Evolutionary conservation across 768 basidiomycete genomes (phyloP), one percentile per base, ranked within the genome.

Genomic region (Suillus alpinus): DNA sequence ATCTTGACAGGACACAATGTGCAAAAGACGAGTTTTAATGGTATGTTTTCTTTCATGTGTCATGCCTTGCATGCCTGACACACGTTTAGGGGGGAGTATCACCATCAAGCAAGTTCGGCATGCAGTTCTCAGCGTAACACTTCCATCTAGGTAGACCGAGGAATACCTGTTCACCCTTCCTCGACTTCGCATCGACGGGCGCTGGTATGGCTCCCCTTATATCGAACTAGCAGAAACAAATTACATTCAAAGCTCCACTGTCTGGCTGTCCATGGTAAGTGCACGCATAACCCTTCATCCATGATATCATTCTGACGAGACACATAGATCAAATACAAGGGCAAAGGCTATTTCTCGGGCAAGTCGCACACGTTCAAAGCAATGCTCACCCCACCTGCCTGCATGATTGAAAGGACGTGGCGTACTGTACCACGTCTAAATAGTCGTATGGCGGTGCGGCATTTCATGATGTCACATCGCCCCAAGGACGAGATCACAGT

Each of bases 91-190:
- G n/a, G n/a, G n/a, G n/a, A n/a, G n/a, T n/a, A 88, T 90, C 65
- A 87, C 85, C 75, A 95, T 99, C 57, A 94, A 92, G 76, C 96
- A 99, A 74, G 90, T 96, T 66, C 96, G 96, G 1, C 96, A 98
- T 69, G 96, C 95, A 0, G 76, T 90, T 31, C 78, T 98, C n/a
- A n/a, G n/a, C n/a, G n/a, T n/a, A n/a, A n/a, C n/a, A n/a, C n/a
- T n/a, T n/a, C n/a, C n/a, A 34, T 74, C 77, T 7, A 87, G 86
- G 77, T n/a, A 77, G 46, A 75, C 75, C 63, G 88, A 89, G 73
- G 81, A 86, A 52, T 98, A 90, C 76, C 78, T 99, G 56, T 91
- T 99, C 70, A n/a, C 95, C 7, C 83, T 99, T 32, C 96, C 96
- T 9, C 85, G 86, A 51, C 81, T 99, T 61, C 85, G 92, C 23